Conservation (phyloP, 2,329 filamentous ascomycete genomes). For the Scytalidium lignicola region DNA sequence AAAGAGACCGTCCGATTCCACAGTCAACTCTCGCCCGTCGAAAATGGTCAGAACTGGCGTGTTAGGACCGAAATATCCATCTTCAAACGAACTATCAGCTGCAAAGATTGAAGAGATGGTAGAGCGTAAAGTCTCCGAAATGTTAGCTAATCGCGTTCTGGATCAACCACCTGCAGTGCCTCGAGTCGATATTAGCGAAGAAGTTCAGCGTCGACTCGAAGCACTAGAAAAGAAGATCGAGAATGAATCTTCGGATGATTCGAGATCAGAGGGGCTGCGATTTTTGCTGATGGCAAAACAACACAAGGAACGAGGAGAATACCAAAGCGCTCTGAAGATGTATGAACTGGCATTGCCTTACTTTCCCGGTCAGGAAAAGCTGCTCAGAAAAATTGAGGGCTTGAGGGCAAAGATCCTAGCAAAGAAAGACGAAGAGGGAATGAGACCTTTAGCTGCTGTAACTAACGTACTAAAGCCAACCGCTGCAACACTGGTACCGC, state of each 20-base stretch:
- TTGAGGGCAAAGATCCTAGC: constrained; percentile 47
- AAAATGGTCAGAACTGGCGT: constrained; percentile 40
- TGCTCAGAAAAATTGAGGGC: constrained; percentile 63
- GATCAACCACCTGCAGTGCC: constrained; percentile 45
- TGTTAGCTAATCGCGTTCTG: constrained; percentile 68
- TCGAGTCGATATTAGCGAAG: constrained; percentile 58
- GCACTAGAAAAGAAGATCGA: constrained; percentile 84
- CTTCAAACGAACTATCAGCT: constrained; percentile 50
- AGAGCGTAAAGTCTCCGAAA: constrained; percentile 85
- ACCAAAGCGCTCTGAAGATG: constrained; percentile 72
- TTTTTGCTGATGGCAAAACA: constrained; percentile 89
- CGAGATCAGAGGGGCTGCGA: constrained; percentile 74
- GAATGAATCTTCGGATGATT: constrained; percentile 58
- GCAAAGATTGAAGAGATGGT: constrained; percentile 87
- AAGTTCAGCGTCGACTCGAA: constrained; percentile 75
- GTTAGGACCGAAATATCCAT: constrained; percentile 26
- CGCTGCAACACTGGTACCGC: constrained; percentile 7
- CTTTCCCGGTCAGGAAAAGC: constrained; percentile 80
- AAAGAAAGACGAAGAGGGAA: constrained; percentile 24
- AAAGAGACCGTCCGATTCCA: constrained; percentile 28
- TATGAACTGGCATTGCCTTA: constrained; percentile 79
- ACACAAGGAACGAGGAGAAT: constrained; percentile 78
- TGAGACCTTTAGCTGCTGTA: constrained; percentile 7
- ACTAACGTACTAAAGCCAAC: background rate
- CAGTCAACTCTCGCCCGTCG: constrained; percentile 34